These are phyloP conservation scores for Huntiella omanensis DNA, from an alignment of 2,329 filamentous ascomycete species.

Conservation along the genomic window DNA sequence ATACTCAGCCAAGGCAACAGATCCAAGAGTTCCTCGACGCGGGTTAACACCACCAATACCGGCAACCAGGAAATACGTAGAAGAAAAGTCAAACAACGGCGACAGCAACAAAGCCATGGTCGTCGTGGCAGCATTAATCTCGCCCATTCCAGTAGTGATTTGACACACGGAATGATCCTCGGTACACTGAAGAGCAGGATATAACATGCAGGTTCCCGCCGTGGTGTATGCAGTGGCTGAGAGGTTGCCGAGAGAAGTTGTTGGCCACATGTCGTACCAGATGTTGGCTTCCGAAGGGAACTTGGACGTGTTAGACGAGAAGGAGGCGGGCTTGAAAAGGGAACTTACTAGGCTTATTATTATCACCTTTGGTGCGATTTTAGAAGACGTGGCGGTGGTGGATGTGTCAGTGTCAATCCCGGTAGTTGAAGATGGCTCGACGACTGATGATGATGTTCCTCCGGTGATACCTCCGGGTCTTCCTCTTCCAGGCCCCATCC, in stretches of 20 bases:
- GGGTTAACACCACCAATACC: constrained; percentile 63
- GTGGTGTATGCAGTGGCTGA: constrained; percentile 36
- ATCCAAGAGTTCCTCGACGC: constrained; percentile 42
- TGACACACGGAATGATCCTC: constrained; percentile 44
- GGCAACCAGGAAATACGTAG: constrained; percentile 52
- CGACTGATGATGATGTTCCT: too few species aligned
- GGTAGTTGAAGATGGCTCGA: too few species aligned
- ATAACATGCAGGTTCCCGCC: constrained; percentile 46
- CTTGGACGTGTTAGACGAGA: constrained; percentile 19
- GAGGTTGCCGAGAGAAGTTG: constrained; percentile 31
- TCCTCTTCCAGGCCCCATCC: too few species aligned
- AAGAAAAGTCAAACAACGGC: constrained; percentile 39
- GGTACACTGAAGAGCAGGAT: constrained; percentile 46
- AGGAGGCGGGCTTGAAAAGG: neutral
- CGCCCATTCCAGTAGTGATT: constrained; percentile 45
- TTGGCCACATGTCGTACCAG: constrained; percentile 37
- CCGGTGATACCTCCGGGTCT: too few species aligned
- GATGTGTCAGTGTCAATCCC: neutral
- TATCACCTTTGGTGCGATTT: constrained; percentile 38
- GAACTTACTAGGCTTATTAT: constrained; percentile 40
- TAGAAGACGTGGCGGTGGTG: constrained; percentile 6
- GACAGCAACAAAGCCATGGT: constrained; percentile 45
- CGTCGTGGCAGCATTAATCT: constrained; percentile 57
- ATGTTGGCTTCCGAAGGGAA: constrained; percentile 41
- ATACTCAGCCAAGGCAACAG: constrained; percentile 49